Evolutionary conservation across 2,329 filamentous ascomycete genomes (phyloP).

Genomic region (Fusarium dlaminii): DNA sequence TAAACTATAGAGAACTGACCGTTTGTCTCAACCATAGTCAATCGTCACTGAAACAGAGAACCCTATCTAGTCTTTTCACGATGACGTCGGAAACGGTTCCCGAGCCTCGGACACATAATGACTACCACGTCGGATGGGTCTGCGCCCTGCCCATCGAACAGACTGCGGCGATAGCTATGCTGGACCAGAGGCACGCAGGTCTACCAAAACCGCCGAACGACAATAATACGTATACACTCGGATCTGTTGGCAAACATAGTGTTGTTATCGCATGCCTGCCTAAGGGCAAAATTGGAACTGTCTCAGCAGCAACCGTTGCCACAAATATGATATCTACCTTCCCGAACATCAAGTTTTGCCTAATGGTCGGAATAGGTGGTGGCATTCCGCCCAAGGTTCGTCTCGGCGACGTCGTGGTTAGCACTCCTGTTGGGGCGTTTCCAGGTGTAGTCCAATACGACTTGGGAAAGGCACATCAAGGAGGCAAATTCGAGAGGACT

Average conservation of each 20-base stretch:
- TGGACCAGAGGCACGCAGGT: fast-evolving
- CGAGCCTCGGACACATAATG: background rate
- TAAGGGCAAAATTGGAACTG: background rate
- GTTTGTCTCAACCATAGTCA: background rate
- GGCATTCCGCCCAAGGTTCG: background rate
- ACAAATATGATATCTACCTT: background rate
- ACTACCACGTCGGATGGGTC: background rate
- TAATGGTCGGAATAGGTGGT: fast-evolving
- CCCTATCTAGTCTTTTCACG: fast-evolving
- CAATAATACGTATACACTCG: fast-evolving
- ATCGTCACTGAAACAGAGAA: fast-evolving
- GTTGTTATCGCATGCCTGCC: background rate
- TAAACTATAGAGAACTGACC: background rate
- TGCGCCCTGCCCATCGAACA: background rate
- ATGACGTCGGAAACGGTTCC: background rate
- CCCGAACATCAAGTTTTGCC: background rate
- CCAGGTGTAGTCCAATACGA: background rate
- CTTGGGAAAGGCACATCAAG: background rate
- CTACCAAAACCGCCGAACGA: fast-evolving
- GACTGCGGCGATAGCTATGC: background rate
- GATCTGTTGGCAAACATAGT: background rate
- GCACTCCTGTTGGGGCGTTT: background rate
- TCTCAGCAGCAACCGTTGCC: background rate
- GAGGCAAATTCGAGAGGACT: background rate
- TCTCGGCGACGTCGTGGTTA: background rate